Evolutionary conservation across 805 yeast species (phyloP).

Genomic region (Metschnikowia baotianmanensis): DNA sequence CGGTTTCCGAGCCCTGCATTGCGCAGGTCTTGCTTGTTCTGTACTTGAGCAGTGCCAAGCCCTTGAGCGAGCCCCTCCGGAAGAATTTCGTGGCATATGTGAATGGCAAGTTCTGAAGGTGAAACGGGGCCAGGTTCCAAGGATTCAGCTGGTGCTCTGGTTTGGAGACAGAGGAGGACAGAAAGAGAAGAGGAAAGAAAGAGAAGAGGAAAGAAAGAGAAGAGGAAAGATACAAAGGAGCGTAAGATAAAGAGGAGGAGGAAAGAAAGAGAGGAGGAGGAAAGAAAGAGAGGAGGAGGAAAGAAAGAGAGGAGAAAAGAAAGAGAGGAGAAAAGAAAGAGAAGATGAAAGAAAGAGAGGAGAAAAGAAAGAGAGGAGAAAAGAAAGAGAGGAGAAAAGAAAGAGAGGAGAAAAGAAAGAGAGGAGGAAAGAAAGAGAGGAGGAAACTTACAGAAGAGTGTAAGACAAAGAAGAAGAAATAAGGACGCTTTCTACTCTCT

Average conservation of each 20-base stretch:
- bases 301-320: too few relatives aligned
- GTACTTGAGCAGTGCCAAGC: slow-evolving; percentile 69
- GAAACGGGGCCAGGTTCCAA: too few relatives aligned
- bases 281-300: too few relatives aligned
- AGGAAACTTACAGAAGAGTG: too few relatives aligned
- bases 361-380: too few relatives aligned
- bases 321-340: too few relatives aligned
- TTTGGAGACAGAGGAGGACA: too few relatives aligned
- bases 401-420: too few relatives aligned
- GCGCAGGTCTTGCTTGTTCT: slow-evolving; percentile 69
- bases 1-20: slow-evolving; percentile 57
- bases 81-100: slow-evolving; percentile 32
- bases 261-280: background rate
- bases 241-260: background rate
- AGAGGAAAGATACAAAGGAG: background rate
- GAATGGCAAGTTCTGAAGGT: background rate
- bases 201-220: background rate
- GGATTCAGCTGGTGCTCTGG: too few relatives aligned
- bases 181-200: background rate
- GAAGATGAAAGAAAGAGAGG: background rate
- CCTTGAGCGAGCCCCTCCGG: slow-evolving; percentile 57
- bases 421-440: background rate
- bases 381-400: too few relatives aligned
- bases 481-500: too few relatives aligned
- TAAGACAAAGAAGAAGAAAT: too few relatives aligned